A percentile compares a stretch with the other conserved stretches of the same genome.
phyloP scores from a whole-genome alignment of 768 basidiomycete species.

The Sarcodon sp. region DNA sequence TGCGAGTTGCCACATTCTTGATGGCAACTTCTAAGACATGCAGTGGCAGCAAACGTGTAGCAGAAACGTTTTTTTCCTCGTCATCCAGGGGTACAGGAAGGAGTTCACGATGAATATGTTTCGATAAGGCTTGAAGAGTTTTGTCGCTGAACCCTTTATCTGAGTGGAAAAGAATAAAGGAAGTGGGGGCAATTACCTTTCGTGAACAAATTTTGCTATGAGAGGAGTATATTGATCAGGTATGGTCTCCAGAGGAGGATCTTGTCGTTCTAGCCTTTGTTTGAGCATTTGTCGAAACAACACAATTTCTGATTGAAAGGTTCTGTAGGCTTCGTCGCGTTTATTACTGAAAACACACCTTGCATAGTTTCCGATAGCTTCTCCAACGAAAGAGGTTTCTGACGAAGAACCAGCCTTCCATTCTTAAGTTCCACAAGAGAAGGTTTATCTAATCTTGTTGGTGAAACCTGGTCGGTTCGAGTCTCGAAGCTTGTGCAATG shows the following conservation, averaged over 20 bases:
- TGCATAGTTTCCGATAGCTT: conserved; percentile 74
- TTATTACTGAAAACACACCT: conserved; percentile 29
- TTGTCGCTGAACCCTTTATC: conserved; percentile 49
- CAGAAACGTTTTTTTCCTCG: conserved; percentile 22
- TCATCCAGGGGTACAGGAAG: conserved; percentile 53
- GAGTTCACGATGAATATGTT: conserved; percentile 57
- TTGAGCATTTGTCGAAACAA: conserved; percentile 66
- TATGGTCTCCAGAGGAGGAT: conserved; percentile 39
- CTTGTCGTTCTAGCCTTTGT: conserved; percentile 30
- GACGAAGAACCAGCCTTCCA: conserved; percentile 64
- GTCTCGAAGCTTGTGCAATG: too few species aligned
- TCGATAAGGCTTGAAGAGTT: conserved; percentile 44
- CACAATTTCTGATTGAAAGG: conserved; percentile 44
- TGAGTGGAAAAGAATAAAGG: neutral
- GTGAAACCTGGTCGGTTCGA: too few species aligned
- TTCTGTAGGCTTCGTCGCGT: neutral
- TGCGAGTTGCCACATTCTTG: conserved; percentile 45
- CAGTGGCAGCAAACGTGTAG: conserved; percentile 23
- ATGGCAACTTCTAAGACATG: conserved; percentile 51
- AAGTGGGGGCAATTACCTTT: conserved; percentile 44
- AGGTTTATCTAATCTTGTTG: conserved; percentile 20
- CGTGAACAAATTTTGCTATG: conserved; percentile 73
- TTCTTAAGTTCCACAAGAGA: conserved; percentile 56
- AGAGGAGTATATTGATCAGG: conserved; percentile 62
- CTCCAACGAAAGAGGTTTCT: conserved; percentile 63